These are phyloP conservation scores for Lactarius deliciosus DNA, from an alignment of 768 basidiomycete species.

Conservation along the genomic window DNA sequence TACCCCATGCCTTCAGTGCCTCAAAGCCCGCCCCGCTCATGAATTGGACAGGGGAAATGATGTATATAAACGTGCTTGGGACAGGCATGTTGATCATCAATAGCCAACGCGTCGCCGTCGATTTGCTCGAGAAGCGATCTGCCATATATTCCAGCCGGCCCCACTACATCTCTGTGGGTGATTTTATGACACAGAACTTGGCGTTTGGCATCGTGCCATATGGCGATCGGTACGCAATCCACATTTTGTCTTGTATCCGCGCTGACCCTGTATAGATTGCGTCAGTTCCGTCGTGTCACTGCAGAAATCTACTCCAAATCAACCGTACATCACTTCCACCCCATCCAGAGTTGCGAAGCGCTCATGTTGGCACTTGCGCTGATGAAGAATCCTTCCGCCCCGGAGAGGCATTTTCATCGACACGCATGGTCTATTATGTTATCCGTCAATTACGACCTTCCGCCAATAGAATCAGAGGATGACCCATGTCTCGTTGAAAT, in stretches of 20 bases:
- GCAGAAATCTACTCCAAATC: background rate
- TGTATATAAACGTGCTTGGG: background rate
- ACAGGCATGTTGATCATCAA: background rate
- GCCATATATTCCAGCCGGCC: background rate
- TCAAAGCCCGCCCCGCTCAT: background rate
- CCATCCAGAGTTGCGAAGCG: background rate
- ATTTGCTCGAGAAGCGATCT: background rate
- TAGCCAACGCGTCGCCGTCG: background rate
- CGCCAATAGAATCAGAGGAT: background rate
- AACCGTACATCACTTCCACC: background rate
- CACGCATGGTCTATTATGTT: constrained; percentile 1
- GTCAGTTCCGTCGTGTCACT: background rate
- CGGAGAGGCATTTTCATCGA: background rate
- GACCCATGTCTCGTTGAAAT: background rate
- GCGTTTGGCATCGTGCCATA: background rate
- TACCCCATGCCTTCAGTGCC: background rate
- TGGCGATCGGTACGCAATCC: background rate
- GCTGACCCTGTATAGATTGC: background rate
- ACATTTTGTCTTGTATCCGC: background rate
- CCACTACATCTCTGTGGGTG: background rate
- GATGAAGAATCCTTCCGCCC: background rate
- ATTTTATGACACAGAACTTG: background rate
- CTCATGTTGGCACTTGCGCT: background rate
- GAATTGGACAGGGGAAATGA: background rate
- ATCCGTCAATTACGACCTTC: background rate